Base-by-base conservation (phyloP, 805 yeast species). In the Kluyveromyces lactis region DNA sequence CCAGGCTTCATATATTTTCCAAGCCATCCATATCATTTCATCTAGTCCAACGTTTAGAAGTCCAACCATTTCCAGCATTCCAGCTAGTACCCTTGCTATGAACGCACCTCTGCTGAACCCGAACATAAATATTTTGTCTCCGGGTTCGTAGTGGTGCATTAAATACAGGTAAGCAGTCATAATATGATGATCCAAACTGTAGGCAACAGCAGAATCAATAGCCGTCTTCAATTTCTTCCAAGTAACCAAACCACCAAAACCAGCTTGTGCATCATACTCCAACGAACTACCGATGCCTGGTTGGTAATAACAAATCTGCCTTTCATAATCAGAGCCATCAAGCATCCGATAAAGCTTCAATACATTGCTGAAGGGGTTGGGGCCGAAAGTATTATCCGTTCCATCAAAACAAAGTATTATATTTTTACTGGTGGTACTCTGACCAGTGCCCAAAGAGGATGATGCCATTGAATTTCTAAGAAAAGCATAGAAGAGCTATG, bases 101-200 rank as follows among this genome's bases (percentile, higher is more conserved):
- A 77, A 78, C 4, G 84, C 80, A 9, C 86, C 87, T 21, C 86
- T 64, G 37, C 72, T 64, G 35, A 76, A 78, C 0, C 86, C 85
- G 63, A 78, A 72, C 48, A 79, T 55, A 43, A 58, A 73, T 11
- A 79, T 69, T 38, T 56, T 62, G 49, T 77, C 83, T 0, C 77
- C 79, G 1, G 53, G 50, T 30, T 59, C 56, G 47, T 75, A 77
- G 48, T 64, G 63, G 27, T 61, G 58, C 68, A 75, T 68, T 28
- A 79, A 56, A 47, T 68, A 78, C 8, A 57, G 55, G 50, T 78
- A 79, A 1, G 82, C 84, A 11, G 73, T 69, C 16, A 69, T 64
- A 13, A 79, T 76, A 49, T 80, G 85, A 8, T 60, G 56, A 44
- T 72, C 79, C 27, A 80, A 58, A 6, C 77, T 63, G 38, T 63